A percentile compares a stretch with the other conserved stretches of the same genome.
These are phyloP conservation scores for Favolaschia claudopus DNA, from an alignment of 768 basidiomycete species.

Conservation along the genomic window DNA sequence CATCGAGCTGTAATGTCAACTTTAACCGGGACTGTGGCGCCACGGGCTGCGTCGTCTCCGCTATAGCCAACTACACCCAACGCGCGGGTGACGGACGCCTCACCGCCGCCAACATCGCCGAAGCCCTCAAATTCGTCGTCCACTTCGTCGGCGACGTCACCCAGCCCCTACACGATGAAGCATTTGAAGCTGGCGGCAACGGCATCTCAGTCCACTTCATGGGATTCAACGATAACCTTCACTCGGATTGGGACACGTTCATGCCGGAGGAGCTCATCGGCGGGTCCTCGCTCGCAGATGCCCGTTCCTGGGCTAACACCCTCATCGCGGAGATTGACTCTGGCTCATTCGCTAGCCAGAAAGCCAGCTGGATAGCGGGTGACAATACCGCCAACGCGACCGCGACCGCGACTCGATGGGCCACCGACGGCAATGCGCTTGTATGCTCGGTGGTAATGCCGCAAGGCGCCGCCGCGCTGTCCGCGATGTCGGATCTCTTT, in stretches of 20 bases:
- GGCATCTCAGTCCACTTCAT: constrained; percentile 28
- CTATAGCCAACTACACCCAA: constrained; percentile 49
- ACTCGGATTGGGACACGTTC: constrained; percentile 34
- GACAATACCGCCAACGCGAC: constrained; percentile 27
- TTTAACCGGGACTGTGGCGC: constrained; percentile 42
- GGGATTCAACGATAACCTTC: constrained; percentile 35
- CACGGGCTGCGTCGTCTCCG: constrained; percentile 33
- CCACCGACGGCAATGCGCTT: constrained; percentile 36
- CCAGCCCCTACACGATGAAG: constrained; percentile 40
- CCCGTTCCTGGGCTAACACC: constrained; percentile 28
- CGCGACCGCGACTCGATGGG: constrained; percentile 37
- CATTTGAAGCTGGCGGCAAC: constrained; percentile 35
- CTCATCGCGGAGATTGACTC: constrained; percentile 37
- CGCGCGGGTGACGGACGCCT: constrained; percentile 39
- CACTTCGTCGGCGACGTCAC: constrained; percentile 40
- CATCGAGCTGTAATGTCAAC: constrained; percentile 42
- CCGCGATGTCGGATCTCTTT: constrained; percentile 23
- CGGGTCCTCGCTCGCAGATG: constrained; percentile 23
- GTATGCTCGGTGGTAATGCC: constrained; percentile 39
- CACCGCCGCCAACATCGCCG: constrained; percentile 34
- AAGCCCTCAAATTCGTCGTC: constrained; percentile 45
- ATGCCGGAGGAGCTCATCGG: constrained; percentile 28
- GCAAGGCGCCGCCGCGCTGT: constrained; percentile 29
- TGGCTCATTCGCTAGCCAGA: neutral
- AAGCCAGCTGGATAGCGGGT: constrained; percentile 20